Percentiles rank a stretch among this genome's conserved stretches.
phyloP scores from a whole-genome alignment of 2,329 filamentous ascomycete species.

The Aureobasidium sp. region DNA sequence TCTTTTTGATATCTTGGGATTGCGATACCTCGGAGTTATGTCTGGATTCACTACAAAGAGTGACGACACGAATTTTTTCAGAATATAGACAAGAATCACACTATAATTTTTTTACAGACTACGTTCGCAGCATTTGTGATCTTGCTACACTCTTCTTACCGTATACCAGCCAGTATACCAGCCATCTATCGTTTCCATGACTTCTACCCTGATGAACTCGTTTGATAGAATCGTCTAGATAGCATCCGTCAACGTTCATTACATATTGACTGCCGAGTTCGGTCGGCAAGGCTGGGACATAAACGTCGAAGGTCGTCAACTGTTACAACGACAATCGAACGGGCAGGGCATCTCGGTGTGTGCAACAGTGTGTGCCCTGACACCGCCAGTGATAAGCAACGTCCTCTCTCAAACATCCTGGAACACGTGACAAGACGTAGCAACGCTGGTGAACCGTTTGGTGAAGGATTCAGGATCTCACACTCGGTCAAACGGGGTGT shows the following conservation, averaged over 20 bases:
- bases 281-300: background rate
- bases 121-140: background rate
- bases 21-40: conserved; percentile 12
- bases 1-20: background rate
- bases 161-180: background rate
- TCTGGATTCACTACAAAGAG: background rate
- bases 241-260: background rate
- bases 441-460: background rate
- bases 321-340: background rate
- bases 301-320: background rate
- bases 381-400: conserved; percentile 2
- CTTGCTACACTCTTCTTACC: background rate
- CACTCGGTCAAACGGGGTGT: background rate
- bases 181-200: background rate
- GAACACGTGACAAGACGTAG: background rate
- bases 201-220: background rate
- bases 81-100: conserved; percentile 7
- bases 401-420: background rate
- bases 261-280: background rate
- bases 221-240: background rate
- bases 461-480: background rate
- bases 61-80: background rate
- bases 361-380: background rate
- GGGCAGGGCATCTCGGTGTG: background rate
- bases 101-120: background rate